These are phyloP conservation scores for Plectosphaerella plurivora DNA, from an alignment of 2,329 filamentous ascomycete species.

Conservation along the genomic window DNA sequence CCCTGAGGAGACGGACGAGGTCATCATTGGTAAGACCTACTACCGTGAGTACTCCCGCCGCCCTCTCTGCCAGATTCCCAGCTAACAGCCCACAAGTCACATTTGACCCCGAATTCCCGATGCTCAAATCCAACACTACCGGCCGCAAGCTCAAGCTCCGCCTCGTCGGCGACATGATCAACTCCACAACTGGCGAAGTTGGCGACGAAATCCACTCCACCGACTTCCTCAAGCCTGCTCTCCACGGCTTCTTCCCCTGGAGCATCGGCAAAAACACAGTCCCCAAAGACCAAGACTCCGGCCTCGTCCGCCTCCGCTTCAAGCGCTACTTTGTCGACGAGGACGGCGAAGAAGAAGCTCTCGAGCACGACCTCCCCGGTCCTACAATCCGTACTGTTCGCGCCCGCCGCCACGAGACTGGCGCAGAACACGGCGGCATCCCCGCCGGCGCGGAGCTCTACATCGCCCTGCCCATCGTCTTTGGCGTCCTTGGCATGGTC, in stretches of 20 bases:
- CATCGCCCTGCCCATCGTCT: constrained; percentile 47
- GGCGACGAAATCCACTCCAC: constrained; percentile 10
- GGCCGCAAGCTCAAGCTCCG: constrained; percentile 21
- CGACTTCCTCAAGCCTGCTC: constrained; percentile 8
- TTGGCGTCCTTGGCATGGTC: constrained; percentile 42
- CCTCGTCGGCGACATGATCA: constrained; percentile 29
- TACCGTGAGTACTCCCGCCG: constrained; percentile 35
- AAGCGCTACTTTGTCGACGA: constrained; percentile 27
- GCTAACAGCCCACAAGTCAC: constrained; percentile 36
- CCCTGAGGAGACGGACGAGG: constrained; percentile 35
- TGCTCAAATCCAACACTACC: constrained; percentile 30
- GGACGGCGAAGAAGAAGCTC: constrained; percentile 26
- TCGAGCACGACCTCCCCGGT: constrained; percentile 26
- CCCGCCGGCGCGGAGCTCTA: constrained; percentile 37
- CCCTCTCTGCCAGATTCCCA: not conserved
- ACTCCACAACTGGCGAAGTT: constrained; percentile 25
- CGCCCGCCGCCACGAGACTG: constrained; percentile 18
- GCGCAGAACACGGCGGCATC: constrained; percentile 13
- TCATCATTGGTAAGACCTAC: constrained; percentile 43
- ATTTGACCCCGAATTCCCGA: constrained; percentile 51
- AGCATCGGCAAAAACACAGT: constrained; percentile 20
- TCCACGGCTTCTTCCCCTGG: constrained; percentile 26
- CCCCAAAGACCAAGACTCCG: constrained; percentile 17
- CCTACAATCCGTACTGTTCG: constrained; percentile 32
- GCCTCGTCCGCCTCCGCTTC: constrained; percentile 20